Percentiles rank a stretch among this genome's conserved stretches.
phyloP scores from a whole-genome alignment of 1,284 basidiomycete genomes.

The Clitocybe nebularis region DNA sequence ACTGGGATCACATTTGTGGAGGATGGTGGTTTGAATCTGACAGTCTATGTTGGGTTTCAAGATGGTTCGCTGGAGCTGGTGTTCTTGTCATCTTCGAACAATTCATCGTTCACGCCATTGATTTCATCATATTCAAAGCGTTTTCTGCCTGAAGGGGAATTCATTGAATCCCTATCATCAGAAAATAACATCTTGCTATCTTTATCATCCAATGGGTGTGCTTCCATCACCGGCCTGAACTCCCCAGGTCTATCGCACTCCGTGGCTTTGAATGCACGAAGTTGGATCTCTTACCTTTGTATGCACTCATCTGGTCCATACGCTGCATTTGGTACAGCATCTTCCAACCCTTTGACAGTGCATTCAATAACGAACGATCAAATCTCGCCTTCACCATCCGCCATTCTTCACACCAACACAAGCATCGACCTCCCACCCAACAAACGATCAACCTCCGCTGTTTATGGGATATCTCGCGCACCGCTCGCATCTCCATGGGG shows the following conservation, averaged over 20 bases:
- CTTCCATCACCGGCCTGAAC: slow-evolving; percentile 31
- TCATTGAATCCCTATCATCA: slow-evolving; percentile 53
- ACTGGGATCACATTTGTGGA: slow-evolving; percentile 43
- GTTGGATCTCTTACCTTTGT: slow-evolving; percentile 61
- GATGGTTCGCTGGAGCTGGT: slow-evolving; percentile 53
- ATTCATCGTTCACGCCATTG: slow-evolving; percentile 17
- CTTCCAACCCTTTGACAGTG: slow-evolving; percentile 52
- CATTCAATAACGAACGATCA: slow-evolving; percentile 45
- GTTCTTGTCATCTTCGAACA: slow-evolving; percentile 27
- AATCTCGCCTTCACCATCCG: slow-evolving; percentile 41
- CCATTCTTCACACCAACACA: slow-evolving; percentile 40
- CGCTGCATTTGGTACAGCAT: slow-evolving; percentile 64
- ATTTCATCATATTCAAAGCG: slow-evolving; percentile 15
- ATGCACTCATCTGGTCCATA: slow-evolving; percentile 48
- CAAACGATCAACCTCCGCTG: slow-evolving; percentile 44
- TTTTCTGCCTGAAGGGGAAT: slow-evolving; percentile 27
- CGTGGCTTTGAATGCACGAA: slow-evolving; percentile 44
- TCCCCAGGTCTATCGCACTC: slow-evolving; percentile 20
- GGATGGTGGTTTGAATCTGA: slow-evolving; percentile 45
- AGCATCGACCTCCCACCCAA: slow-evolving; percentile 13
- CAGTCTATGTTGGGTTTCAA: slow-evolving; percentile 57
- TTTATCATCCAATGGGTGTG: slow-evolving; percentile 52
- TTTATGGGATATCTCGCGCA: slow-evolving; percentile 63
- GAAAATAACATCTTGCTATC: slow-evolving; percentile 44
- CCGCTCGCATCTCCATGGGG: slow-evolving; percentile 62